Evolutionary conservation across 148 eudicot genomes (phyloP).

Genomic region (Suaeda aralocaspica): DNA sequence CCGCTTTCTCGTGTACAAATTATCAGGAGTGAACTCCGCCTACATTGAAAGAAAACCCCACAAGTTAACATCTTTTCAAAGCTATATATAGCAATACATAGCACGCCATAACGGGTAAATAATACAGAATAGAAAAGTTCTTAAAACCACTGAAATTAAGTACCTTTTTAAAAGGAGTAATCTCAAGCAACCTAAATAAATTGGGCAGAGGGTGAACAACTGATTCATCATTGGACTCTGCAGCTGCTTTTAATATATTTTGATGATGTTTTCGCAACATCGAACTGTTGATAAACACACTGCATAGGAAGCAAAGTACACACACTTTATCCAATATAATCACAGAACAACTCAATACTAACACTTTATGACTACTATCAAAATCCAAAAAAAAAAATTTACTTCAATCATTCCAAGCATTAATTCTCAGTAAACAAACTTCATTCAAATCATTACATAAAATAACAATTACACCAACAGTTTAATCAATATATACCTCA

Average conservation of each 20-base stretch:
- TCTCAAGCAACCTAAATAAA: constrained; percentile 66
- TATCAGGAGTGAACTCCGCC: constrained; percentile 92
- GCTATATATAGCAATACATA: not conserved
- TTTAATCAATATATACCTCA: constrained; percentile 46
- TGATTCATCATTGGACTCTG: constrained; percentile 55
- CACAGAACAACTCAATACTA: not conserved
- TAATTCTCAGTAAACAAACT: not conserved
- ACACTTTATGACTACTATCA: not conserved
- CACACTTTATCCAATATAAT: not conserved
- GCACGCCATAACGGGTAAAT: not conserved
- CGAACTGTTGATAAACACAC: constrained; percentile 77
- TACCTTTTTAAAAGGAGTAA: constrained; percentile 85
- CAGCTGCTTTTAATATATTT: constrained; percentile 59
- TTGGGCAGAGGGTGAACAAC: constrained; percentile 79
- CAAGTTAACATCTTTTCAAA: not conserved
- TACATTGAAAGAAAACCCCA: constrained; percentile 23
- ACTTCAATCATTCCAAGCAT: not conserved
- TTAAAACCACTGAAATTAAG: too few species aligned
- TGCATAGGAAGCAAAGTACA: constrained; percentile 28
- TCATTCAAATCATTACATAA: not conserved
- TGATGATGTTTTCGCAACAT: constrained; percentile 65
- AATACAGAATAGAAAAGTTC: not conserved
- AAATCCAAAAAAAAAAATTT: not conserved
- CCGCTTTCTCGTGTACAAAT: constrained; percentile 71
- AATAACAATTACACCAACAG: not conserved